Evolutionary conservation across 2,329 filamentous ascomycete species (phyloP), one percentile per base, ranked within the genome.

Genomic region (Cordyceps cateniannulata): DNA sequence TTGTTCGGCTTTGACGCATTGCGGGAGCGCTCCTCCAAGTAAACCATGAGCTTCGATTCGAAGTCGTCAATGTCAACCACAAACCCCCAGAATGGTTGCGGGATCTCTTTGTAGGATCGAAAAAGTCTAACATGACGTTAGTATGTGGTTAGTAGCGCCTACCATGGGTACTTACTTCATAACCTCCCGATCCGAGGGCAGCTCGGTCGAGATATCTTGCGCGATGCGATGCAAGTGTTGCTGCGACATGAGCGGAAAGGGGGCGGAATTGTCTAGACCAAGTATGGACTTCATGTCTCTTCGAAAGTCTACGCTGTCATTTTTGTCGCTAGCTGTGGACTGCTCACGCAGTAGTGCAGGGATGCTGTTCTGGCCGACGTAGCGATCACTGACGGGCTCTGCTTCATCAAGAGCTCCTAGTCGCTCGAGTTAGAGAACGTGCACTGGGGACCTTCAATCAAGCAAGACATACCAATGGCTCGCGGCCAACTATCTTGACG

Each of bases 31-130:
- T 87, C 85, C 65, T 87, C 85, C 1, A 88, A 75, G 64, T 88
- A 87, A 24, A 85, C 77, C 78, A 87, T 86, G 51, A 88, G 75
- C 63, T 81, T 83, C 5, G 83, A 81, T 66, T 88, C 85, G 29
- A 88, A 79, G 58, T 86, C 85, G 60, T 86, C 83, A 59, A 88
- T 84, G 65, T 87, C 85, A 61, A 86, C 80, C 20, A 88, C 82
- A 54, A 88, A 85, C 1, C 85, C 85, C 85, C 85, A 88, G 65
- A 88, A 88, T 1, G 84, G 84, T 53, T 88, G 85, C 1, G 85
- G 82, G 25, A 86, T 85, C 67, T 87, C 84, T 69, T 87, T 87
- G 73, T 87, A 88, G 2, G 84, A 83, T 49, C 83, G 80, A 67
- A 88, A 87, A 7, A 86, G 75, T 66, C 85, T 87, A 2, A 4